Base-by-base conservation (phyloP, 192 early-diverging fungal genomes). In the Jimgerdemannia flammicorona region DNA sequence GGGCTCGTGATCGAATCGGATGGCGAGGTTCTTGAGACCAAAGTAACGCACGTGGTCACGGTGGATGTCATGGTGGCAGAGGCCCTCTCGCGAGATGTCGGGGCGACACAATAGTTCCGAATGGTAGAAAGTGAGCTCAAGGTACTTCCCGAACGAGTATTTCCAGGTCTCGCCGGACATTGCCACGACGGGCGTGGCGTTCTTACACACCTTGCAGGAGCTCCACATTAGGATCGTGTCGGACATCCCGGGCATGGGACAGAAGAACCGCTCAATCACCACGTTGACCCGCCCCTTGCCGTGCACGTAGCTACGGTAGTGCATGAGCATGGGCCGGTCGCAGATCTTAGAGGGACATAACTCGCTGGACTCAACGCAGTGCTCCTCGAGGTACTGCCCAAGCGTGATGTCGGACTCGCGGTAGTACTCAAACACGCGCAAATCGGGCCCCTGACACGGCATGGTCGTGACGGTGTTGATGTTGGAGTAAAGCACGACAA, bases 141-240 rank as follows among this genome's bases (percentile, higher is more conserved):
- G 81, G 77, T 93, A 99, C 83, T 99, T 99, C 70, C 96, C 98
- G 86, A 98, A 97, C 9, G 98, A 99, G 76, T 95, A 97, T 65
- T 95, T 93, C 92, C 93, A 95, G 19, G 94, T 89, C 64, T 94
- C 92, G 40, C 93, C 91, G 0, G 95, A 93, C 87, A 99, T 92
- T 18, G 88, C 88, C 0, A 93, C 85, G 0, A 89, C 85, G 0
- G 92, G 94, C 0, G 96, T 96, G 11, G 82, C 78, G 40, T 85
- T 85, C 2, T 85, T 43, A 82, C 97, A 98, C 7, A 90, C 75
- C 69, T 86, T 88, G 81, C 98, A 99, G 70, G 84, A 84, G 74
- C 89, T 91, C 96, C 95, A 99, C 94, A 97, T 96, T 44, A 96
- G 78, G 42, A 98, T 92, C 64, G 83, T 84, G 59, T 95, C 88